Evolutionary conservation across 768 basidiomycete species (phyloP), one percentile per base, ranked within the genome.

Genomic region (Cyclocybe aegerita): DNA sequence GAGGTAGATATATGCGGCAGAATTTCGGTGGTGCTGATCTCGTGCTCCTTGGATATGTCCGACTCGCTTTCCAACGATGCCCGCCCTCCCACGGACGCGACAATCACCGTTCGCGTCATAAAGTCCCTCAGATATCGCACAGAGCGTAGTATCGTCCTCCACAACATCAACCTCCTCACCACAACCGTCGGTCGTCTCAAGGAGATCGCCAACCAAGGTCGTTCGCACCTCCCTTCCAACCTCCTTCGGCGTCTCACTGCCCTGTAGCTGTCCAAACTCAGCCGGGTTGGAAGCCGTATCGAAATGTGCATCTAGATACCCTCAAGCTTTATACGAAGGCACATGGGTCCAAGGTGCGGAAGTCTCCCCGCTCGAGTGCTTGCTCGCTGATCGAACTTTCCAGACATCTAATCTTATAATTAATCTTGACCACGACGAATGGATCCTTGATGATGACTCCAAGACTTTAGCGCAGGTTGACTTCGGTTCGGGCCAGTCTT

Each of bases 371-470:
- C 33, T 40, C 34, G 34, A 10, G 32, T 30, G 16, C 12, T 35
- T 39, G 23, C 42, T 16, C 43, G 10, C 12, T n/a, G 11, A 32
- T 36, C 47, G 48, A 39, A 8, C 43, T 33, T 37, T 32, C 11
- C 60, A 98, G 96, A 96, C 95, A 1, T 90, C 90, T 31, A 98
- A 99, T 71, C 77, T 99, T 29, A 98, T 99, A 68, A 98, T 99
- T 64, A 99, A 99, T 68, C 79, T 98, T 50, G 93, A 97, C 62
- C 82, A 95, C 61, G 96, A 98, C 50, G 90, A 93, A 7, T 96
- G 93, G 90, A 90, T 98, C 54, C 69, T 94, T 11, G 71, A 80
- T 41, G 83, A 93, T 55, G 86, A 86, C 36, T 63, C 64, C 7
- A 80, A 78, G 60, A 75, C 72, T 0, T 76, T 99, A n/a, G 81